Conservation (phyloP, 1,139 yeast genomes). For the Magnusiomyces tetraspermus region DNA sequence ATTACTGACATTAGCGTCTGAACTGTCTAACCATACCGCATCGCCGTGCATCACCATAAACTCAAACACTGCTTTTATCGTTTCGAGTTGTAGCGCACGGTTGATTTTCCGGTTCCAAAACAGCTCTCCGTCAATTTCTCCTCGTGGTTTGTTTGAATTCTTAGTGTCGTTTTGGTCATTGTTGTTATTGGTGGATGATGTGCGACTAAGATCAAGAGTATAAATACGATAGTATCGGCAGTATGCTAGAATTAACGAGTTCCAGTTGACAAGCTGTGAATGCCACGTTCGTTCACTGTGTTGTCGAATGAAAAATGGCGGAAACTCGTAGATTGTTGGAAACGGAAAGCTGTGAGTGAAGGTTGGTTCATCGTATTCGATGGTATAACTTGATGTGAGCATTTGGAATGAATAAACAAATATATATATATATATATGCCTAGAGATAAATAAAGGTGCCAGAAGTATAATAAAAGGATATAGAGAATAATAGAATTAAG, state of each 20-base stretch:
- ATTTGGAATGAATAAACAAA: too few relatives aligned
- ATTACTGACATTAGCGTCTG: neutral
- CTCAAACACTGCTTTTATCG: constrained; percentile 46
- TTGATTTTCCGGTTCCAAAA: constrained; percentile 45
- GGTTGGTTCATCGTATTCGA: constrained; percentile 1
- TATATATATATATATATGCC: too few relatives aligned
- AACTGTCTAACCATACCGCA: constrained; percentile 39
- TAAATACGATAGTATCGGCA: constrained; percentile 51
- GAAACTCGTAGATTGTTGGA: constrained; percentile 76
- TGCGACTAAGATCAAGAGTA: constrained; percentile 35
- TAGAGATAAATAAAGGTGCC: too few relatives aligned
- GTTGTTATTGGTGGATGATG: neutral
- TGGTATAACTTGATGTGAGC: too few relatives aligned
- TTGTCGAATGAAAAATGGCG: constrained; percentile 87
- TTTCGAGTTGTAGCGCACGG: constrained; percentile 47
- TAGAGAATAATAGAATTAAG: too few relatives aligned
- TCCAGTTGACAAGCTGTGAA: constrained; percentile 61
- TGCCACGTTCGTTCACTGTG: constrained; percentile 71
- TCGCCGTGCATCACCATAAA: constrained; percentile 47
- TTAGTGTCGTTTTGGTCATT: neutral
- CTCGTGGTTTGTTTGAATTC: constrained; percentile 1
- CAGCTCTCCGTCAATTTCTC: constrained; percentile 24
- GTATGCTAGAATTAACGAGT: constrained; percentile 44
- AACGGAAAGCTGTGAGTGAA: constrained; percentile 26
- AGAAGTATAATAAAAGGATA: too few relatives aligned